Base-by-base conservation (phyloP, 2,329 filamentous ascomycete genomes). In the Fusarium vanettenii region DNA sequence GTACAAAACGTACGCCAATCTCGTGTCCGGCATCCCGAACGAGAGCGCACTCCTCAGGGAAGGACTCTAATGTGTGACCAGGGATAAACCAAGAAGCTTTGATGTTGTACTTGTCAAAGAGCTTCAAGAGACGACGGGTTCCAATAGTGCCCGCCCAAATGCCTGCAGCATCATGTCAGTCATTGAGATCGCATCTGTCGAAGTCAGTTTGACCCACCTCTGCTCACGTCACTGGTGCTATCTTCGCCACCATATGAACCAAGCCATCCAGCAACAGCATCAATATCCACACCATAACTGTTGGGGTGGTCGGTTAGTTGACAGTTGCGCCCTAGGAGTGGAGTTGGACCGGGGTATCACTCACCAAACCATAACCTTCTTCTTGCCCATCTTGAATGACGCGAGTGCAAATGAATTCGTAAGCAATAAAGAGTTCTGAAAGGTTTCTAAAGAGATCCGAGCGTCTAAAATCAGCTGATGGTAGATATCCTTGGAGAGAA, bases 231-330 rank as follows among this genome's bases (percentile, higher is more conserved):
- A 79, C 88, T 93, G 4, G 90, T 91, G n/a, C 89, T 92, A 80
- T 95, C 92, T 81, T 94, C 90, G 52, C 93, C 93, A 22, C 92
- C 92, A 77, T 95, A 95, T 0, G 90, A 93, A 1, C 93, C 93
- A 2, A 95, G 85, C 93, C 93, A 95, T n/a, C 93, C 92, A 6
- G 92, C 90, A 3, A 94, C 92, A 27, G 92, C 92, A 77, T 95
- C 93, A 43, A 95, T 92, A 75, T 95, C 93, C 50, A 94, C 91
- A 8, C 92, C 92, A 78, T 93, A 93, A 75, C 89, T 86, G 18
- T 56, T 9, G 35, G 20, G 55, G 20, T 11, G 11, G 52, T 37
- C 33, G 33, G 55, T 59, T 27, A 59, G 55, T 27, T 48, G 43
- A 25, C 48, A 7, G 29, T 52, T n/a, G 18, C 6, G 14, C 9